Conservation (phyloP, 2,329 filamentous ascomycete species). For the Sarocladium kiliense region DNA sequence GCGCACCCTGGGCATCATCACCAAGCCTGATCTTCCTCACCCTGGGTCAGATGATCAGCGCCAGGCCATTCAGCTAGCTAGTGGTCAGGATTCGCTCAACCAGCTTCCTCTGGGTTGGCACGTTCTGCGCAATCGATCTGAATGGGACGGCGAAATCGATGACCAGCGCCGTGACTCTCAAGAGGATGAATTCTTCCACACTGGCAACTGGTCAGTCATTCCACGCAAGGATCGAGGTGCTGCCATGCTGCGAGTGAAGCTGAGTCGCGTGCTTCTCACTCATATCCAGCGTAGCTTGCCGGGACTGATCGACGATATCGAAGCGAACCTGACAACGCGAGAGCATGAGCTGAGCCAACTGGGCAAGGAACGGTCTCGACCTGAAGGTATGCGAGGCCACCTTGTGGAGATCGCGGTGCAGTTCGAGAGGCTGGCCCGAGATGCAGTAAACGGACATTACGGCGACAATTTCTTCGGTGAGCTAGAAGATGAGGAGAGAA, state of each 20-base stretch:
- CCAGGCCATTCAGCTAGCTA: constrained; percentile 5
- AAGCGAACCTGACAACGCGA: constrained; percentile 4
- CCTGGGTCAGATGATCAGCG: constrained; percentile 33
- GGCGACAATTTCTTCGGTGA: constrained; percentile 25
- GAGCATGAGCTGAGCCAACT: constrained; percentile 18
- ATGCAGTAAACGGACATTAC: constrained; percentile 12
- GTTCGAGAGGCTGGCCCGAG: constrained; percentile 18
- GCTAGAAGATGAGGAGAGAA: background rate
- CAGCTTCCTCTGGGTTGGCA: constrained; percentile 18
- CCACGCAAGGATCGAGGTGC: constrained; percentile 26
- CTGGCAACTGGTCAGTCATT: constrained; percentile 20
- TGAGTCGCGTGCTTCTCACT: constrained; percentile 25
- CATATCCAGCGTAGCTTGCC: constrained; percentile 23
- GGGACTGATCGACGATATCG: constrained; percentile 21
- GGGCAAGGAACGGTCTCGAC: constrained; percentile 11
- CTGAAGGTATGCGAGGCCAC: constrained; percentile 19
- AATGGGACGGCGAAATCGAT: background rate
- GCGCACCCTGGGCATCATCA: constrained; percentile 36
- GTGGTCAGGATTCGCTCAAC: background rate
- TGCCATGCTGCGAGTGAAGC: constrained; percentile 24
- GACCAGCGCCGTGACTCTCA: background rate
- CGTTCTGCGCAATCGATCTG: background rate
- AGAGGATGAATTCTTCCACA: constrained; percentile 27
- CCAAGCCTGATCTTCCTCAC: constrained; percentile 29
- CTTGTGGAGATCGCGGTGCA: constrained; percentile 24